phyloP scores from a whole-genome alignment of 148 eudicot genomes.

The Rhododendron simsii region DNA sequence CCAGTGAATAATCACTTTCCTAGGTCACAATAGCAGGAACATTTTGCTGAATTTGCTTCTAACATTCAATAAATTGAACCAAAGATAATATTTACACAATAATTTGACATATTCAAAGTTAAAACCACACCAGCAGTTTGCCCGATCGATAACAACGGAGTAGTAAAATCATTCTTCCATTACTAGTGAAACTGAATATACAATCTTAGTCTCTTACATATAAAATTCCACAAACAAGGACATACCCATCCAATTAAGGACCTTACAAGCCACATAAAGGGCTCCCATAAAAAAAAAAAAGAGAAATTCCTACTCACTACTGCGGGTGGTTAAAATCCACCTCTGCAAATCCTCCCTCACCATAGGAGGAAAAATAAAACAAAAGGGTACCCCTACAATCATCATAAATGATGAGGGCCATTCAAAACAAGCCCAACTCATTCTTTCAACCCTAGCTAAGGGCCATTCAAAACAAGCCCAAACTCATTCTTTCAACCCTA shows the following conservation, averaged over 20 bases:
- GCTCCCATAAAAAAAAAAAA: neutral
- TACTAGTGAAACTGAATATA: neutral
- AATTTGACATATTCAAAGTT: neutral
- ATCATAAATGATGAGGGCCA: conserved; percentile 4
- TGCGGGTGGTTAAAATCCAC: conserved; percentile 30
- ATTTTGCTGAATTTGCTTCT: neutral
- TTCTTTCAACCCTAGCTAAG: neutral
- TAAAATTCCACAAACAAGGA: neutral
- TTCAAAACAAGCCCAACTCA: conserved; percentile 22
- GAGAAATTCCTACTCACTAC: neutral
- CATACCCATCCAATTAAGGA: neutral
- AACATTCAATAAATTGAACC: too few species aligned
- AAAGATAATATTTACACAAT: neutral
- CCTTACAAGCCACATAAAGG: neutral
- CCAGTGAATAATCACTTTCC: too few species aligned
- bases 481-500: neutral
- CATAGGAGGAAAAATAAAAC: conserved; percentile 2
- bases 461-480: conserved; percentile 22
- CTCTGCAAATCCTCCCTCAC: conserved; percentile 18
- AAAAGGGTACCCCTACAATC: conserved; percentile 10
- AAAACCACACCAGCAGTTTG: neutral
- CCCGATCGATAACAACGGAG: neutral
- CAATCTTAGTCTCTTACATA: neutral
- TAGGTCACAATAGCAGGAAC: neutral
- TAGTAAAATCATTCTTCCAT: neutral